Base-by-base conservation (phyloP, 306 rosid genomes). In the Lathyrus tuberosus region DNA sequence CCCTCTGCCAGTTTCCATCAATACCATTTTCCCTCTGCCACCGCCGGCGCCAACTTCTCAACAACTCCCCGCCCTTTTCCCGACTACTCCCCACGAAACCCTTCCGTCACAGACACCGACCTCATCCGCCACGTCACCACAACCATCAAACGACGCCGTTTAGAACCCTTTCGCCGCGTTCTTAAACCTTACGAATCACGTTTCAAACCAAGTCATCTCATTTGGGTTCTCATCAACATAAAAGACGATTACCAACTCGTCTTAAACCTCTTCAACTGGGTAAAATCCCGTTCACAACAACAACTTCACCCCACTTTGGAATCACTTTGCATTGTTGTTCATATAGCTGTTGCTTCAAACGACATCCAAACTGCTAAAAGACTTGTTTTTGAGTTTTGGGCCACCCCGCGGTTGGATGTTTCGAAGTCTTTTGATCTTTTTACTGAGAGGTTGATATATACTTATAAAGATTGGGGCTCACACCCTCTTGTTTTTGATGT, bases 401-500 rank as follows among this genome's bases (percentile, higher is more conserved):
- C 49, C 13, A 87, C 69, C 62, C 86, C 86, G 3, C 75, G 83
- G 62, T 62, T 79, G 15, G 90, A 82, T 67, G 72, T 58, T 18
- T 26, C 56, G 16, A 66, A 51, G 44, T 66, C 74, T 9, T 80
- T 78, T 71, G 62, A 72, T 64, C 76, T 62, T 33, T 91, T 89
- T 81, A 72, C 72, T 17, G 88, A 87, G 70, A 74, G 82, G 59
- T 51, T 91, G 76, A 89, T 89, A 51, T 89, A 89, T 82, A 91
- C 97, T 7, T 89, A 91, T 42, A 91, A 91, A 81, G 84, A 85
- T 12, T 91, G 94, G 96, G 91, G 91, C 57, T 79, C 89, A 26
- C 85, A 88, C 28, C 96, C 98, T 47, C 72, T 71, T 77, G 87
- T 87, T 26, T 92, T 89, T 67, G 93, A 92, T 72, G 77, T 92